phyloP scores from a whole-genome alignment of 208 protist species.

The Trypanosoma lewisi region DNA sequence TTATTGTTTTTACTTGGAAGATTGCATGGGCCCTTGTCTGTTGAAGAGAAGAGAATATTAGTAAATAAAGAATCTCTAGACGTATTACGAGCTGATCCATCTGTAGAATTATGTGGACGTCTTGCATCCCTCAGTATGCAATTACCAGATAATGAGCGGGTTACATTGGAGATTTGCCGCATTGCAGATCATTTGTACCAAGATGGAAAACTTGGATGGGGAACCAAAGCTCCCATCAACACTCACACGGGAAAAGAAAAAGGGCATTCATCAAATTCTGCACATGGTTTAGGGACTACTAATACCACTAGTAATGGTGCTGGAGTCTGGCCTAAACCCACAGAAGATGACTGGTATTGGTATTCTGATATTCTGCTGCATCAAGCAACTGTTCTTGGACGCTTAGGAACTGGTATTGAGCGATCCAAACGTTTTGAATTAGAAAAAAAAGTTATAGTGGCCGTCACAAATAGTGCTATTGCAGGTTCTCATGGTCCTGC shows the following conservation, averaged over 20 bases:
- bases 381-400: constrained; percentile 44
- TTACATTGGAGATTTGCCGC: constrained; percentile 67
- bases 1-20: constrained; percentile 64
- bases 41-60: constrained; percentile 37
- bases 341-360: constrained; percentile 58
- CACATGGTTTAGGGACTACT: not conserved
- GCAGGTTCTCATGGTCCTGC: constrained; percentile 49
- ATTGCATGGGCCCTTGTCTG: constrained; percentile 34
- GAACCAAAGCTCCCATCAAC: constrained; percentile 27
- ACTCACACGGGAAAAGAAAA: constrained; percentile 8
- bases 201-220: constrained; percentile 71
- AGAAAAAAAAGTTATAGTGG: constrained; percentile 36
- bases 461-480: constrained; percentile 76
- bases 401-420: constrained; percentile 33
- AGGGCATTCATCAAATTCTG: constrained; percentile 3
- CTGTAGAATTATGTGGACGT: constrained; percentile 76
- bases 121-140: constrained; percentile 51
- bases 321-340: constrained; percentile 34
- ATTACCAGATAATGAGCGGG: constrained; percentile 50
- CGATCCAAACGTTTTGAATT: constrained; percentile 27
- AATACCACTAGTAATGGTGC: not conserved
- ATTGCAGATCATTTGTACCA: constrained; percentile 70
- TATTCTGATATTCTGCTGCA: constrained; percentile 59
- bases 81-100: constrained; percentile 55
- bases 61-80: constrained; percentile 52